phyloP scores from a whole-genome alignment of 1,284 basidiomycete genomes.

The Cryptococcus amylolentus region DNA sequence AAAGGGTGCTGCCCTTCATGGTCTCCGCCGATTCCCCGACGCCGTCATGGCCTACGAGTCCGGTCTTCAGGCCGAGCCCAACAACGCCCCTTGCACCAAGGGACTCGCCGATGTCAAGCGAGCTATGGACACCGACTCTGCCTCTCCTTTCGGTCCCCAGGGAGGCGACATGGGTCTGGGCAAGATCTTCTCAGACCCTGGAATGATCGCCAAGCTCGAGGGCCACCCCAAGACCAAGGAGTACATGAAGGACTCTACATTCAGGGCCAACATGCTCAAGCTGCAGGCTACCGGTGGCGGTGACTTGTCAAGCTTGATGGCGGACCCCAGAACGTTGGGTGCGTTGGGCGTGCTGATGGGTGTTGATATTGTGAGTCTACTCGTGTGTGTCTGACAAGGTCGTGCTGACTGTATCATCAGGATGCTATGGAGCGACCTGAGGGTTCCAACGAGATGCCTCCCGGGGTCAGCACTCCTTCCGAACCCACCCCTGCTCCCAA shows the following conservation, averaged over 20 bases:
- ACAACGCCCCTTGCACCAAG: conserved; percentile 75
- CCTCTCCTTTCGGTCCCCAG: conserved; percentile 18
- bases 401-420: conserved; percentile 17
- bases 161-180: conserved; percentile 59
- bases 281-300: conserved; percentile 47
- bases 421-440: conserved; percentile 80
- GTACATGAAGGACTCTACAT: conserved; percentile 75
- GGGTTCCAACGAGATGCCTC: conserved; percentile 75
- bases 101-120: conserved; percentile 82
- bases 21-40: conserved; percentile 71
- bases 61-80: conserved; percentile 72
- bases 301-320: conserved; percentile 53
- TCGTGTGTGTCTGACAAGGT: neutral
- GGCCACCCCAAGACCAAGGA: conserved; percentile 79
- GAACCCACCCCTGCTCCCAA: conserved; percentile 14
- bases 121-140: conserved; percentile 53
- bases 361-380: conserved; percentile 64
- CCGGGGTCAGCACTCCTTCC: conserved; percentile 51
- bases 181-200: conserved; percentile 81
- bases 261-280: conserved; percentile 60
- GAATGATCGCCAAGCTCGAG: conserved; percentile 76
- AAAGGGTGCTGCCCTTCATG: conserved; percentile 93
- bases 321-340: conserved; percentile 84
- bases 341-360: conserved; percentile 92
- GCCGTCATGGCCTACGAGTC: conserved; percentile 65